phyloP scores from a whole-genome alignment of 176 grass and related monocot species.

The Ampelocalamus luodianensis region DNA sequence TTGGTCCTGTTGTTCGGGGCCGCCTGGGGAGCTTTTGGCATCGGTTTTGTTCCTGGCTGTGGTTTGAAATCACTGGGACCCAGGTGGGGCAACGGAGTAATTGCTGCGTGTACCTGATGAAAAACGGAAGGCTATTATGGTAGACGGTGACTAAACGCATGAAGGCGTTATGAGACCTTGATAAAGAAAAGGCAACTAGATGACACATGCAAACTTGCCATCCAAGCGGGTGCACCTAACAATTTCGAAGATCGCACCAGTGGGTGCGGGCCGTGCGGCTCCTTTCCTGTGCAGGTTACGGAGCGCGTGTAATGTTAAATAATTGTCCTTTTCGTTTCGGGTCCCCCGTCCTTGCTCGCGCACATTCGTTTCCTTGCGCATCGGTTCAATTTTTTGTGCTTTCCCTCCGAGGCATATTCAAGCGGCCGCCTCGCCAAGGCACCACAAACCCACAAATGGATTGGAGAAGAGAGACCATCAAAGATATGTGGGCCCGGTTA shows the following conservation, averaged over 20 bases:
- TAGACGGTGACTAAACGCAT: background rate
- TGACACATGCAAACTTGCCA: background rate
- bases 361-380: background rate
- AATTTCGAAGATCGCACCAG: background rate
- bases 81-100: constrained; percentile 18
- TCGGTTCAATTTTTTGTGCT: background rate
- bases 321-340: background rate
- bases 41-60: constrained; percentile 43
- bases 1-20: constrained; percentile 34
- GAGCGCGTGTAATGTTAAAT: constrained; percentile 12
- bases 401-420: background rate
- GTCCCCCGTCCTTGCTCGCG: background rate
- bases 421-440: background rate
- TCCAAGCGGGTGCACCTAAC: background rate
- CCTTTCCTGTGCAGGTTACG: background rate
- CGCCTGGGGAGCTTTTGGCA: constrained; percentile 17
- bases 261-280: too few species aligned
- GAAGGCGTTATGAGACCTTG: too few species aligned
- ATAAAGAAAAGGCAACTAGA: too few species aligned
- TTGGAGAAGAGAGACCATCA: background rate
- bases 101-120: background rate
- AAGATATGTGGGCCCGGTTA: background rate
- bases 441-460: background rate
- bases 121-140: background rate
- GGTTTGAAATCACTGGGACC: constrained; percentile 51